Base-by-base conservation (phyloP, 768 basidiomycete genomes). In the Tulasnella sp. region DNA sequence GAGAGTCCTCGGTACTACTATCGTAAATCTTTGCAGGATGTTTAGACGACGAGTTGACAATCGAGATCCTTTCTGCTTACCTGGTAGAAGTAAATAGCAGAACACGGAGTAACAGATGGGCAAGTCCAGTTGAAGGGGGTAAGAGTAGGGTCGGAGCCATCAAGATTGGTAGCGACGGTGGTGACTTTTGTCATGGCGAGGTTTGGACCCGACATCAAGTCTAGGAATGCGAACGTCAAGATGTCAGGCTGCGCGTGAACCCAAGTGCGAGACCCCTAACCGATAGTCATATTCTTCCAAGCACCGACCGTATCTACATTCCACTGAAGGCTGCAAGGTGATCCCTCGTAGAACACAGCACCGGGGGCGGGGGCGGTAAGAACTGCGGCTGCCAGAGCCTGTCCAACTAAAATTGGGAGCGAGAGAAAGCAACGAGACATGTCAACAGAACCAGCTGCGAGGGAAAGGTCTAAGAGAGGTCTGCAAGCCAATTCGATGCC, bases 11-110 rank as follows among this genome's bases (percentile, higher is more conserved):
- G 32, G 41, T 70, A 14, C 29, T 34, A 16, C 69, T 47, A 32
- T 52, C 67, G 42, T 35, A 69, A 6, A 69, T 52, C 35, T 41
- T 36, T 22, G 41, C 67, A 41, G 5, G 19, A 47, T 7, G 8
- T 26, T 70, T 7, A 59, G 47, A 35, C 44, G 47, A 52, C 16
- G 6, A 2, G 26, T 11, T 6, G 19, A 59, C 11, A 32, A 12
- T 12, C 32, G 26, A 29, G 7, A 35, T 8, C 22, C n/a, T 1
- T 42, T 12, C 5, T 14, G 22, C 75, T 22, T 71, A 80, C 82
- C 78, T 82, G 79, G 67, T 83, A 83, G 74, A 83, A 82, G 75
- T 83, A 83, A 16, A 82, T 82, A 5, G 77, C 76, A 3, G 81
- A 79, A 72, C 81, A 78, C 0, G 82, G 82, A 26, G 77, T 69